Percentiles rank a stretch among this genome's conserved stretches.
These are phyloP conservation scores for Ochromonadaceae sp. DNA, from an alignment of 352 stramenopile genomes.

Conservation along the genomic window DNA sequence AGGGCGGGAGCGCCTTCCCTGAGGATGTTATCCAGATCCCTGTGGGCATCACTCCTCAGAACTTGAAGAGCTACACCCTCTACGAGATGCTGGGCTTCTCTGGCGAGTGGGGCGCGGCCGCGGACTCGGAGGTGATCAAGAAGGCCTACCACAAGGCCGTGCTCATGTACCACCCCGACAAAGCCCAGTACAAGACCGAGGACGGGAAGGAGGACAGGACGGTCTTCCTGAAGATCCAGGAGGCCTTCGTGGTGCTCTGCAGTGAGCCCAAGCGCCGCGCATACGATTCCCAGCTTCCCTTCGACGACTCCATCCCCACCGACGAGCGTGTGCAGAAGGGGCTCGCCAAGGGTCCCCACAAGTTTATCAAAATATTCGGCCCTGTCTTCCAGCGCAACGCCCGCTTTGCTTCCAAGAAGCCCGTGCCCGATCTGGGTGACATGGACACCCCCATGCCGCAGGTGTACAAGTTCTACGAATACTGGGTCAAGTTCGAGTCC, in stretches of 20 bases:
- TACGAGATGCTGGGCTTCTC: conserved; percentile 11
- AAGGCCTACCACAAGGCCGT: conserved; percentile 46
- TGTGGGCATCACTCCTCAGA: neutral
- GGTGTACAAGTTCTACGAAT: conserved; percentile 44
- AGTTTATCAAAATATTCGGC: conserved; percentile 39
- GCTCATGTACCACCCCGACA: conserved; percentile 48
- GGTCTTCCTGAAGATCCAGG: conserved; percentile 43
- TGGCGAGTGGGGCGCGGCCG: conserved; percentile 6
- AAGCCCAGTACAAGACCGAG: conserved; percentile 24
- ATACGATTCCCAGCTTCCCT: conserved; percentile 42
- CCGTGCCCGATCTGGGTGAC: conserved; percentile 38
- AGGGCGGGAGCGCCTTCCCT: neutral
- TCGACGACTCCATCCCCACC: conserved; percentile 41
- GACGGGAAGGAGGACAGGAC: conserved; percentile 23
- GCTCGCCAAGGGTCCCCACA: conserved; percentile 17
- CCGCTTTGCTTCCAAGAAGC: conserved; percentile 36
- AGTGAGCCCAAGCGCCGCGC: conserved; percentile 36
- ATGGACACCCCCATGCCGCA: conserved; percentile 32
- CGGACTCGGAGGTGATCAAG: conserved; percentile 23
- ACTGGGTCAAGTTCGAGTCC: conserved; percentile 45
- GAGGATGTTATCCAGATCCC: conserved; percentile 14
- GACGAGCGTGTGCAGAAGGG: conserved; percentile 13
- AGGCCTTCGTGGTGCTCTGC: conserved; percentile 42
- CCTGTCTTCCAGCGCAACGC: conserved; percentile 43
- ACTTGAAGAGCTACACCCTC: neutral